A percentile compares a stretch with the other conserved stretches of the same genome.
phyloP scores from a whole-genome alignment of 768 basidiomycete genomes.

The Sporobolomyces pararoseus region DNA sequence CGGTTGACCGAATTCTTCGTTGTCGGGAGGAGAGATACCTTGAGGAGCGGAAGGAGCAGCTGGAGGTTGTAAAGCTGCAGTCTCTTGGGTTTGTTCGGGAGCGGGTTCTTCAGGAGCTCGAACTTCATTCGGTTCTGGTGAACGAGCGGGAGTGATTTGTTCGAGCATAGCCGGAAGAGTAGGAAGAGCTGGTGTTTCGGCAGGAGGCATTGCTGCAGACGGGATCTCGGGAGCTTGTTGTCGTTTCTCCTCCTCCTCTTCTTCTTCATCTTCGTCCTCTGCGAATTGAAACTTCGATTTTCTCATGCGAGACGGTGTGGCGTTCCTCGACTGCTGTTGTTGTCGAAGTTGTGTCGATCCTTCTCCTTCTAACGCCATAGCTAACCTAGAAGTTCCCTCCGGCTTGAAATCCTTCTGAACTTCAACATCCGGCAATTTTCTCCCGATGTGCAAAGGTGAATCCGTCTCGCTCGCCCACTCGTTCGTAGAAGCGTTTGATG shows the following conservation, averaged over 20 bases:
- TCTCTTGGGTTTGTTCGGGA: neutral
- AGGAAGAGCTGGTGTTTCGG: conserved; percentile 22
- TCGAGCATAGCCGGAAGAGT: conserved; percentile 22
- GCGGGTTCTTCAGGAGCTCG: neutral
- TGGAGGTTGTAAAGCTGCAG: conserved; percentile 2
- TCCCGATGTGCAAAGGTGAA: conserved; percentile 27
- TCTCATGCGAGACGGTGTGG: neutral
- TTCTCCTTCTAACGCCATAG: conserved; percentile 1
- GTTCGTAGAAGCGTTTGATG: conserved; percentile 4
- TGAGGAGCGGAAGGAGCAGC: conserved; percentile 3
- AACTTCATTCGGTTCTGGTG: neutral
- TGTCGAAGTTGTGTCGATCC: neutral
- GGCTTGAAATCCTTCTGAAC: conserved; percentile 8
- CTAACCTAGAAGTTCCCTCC: conserved; percentile 10
- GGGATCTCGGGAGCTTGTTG: conserved; percentile 6
- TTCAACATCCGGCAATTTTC: conserved; percentile 24
- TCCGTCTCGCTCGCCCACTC: conserved; percentile 41
- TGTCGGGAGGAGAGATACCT: conserved; percentile 12
- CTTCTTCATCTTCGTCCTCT: conserved; percentile 6
- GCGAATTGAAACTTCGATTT: conserved; percentile 37
- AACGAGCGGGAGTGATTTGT: conserved; percentile 6
- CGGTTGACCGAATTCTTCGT: conserved; percentile 2
- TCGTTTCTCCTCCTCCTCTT: neutral
- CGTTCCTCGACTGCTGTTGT: neutral
- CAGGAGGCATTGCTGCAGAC: conserved; percentile 23